Conservation (phyloP, 257 asterid genomes). For the Salvia hispanica region DNA sequence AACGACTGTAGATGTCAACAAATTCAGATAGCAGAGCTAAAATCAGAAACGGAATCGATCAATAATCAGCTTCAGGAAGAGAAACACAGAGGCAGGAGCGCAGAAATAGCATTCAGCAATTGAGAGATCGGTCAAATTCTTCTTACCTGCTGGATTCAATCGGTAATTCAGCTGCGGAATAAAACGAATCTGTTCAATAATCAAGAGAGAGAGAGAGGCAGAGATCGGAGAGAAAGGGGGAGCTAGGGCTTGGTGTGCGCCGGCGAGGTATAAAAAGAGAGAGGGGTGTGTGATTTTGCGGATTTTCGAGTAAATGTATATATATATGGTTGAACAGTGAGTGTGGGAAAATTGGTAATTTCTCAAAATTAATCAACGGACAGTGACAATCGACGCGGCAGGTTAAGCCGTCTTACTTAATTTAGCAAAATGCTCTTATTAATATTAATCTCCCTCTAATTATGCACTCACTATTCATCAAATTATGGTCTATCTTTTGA, state of each 20-base stretch:
- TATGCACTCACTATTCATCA: neutral
- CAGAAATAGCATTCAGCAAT: neutral
- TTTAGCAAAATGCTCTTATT: constrained; percentile 12
- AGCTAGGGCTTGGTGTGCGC: constrained; percentile 46
- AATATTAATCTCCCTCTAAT: neutral
- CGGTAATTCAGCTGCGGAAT: constrained; percentile 21
- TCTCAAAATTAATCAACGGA: constrained; percentile 9
- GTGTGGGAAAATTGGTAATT: constrained; percentile 13
- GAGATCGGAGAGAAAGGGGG: constrained; percentile 14
- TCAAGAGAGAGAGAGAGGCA: constrained; percentile 16
- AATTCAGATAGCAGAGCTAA: constrained; percentile 16
- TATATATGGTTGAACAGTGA: constrained; percentile 28
- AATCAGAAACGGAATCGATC: constrained; percentile 19
- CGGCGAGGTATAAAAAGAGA: constrained; percentile 34
- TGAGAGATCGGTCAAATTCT: constrained; percentile 24
- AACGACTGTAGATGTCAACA: neutral
- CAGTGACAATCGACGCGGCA: constrained; percentile 34
- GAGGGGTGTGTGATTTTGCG: constrained; percentile 29
- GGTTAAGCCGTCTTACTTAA: constrained; percentile 27
- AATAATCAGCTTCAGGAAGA: constrained; percentile 15
- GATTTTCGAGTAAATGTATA: constrained; percentile 23
- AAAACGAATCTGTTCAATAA: neutral
- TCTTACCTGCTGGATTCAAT: constrained; percentile 34
- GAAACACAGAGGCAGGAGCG: neutral
- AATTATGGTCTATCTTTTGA: too few species aligned